Evolutionary conservation across 306 rosid species (phyloP), one percentile per base, ranked within the genome.

Genomic region (Carpinus fangiana): DNA sequence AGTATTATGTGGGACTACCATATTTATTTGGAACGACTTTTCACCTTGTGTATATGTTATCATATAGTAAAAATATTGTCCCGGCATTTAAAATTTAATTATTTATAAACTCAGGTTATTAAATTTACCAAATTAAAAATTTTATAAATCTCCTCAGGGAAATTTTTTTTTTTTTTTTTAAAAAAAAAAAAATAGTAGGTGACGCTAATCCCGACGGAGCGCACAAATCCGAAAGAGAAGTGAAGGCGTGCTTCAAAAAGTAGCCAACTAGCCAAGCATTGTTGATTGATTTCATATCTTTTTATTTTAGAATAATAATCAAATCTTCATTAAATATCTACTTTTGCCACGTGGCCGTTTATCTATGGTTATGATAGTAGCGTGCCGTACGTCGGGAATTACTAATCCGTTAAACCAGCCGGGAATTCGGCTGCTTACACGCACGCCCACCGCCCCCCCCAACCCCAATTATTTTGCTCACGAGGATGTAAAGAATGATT

Each of bases 391-490:
- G 60, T 88, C 70, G 81, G 76, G 41, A 43, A 23, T n/a, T 57
- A 28, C 18, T 12, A 66, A 7, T 59, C 86, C 90, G 56, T 67
- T 23, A 67, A 60, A 84, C 47, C 71, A 4, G 91, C 83, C 91
- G 66, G 67, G 34, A 73, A 81, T 83, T 73, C 79, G 72, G 90
- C 74, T 74, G 45, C 78, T 78, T 79, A 28, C 70, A 18, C 54
- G 73, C 87, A 78, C 81, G 82, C 90, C 71, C 70, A n/a, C 74
- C 45, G 4, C 20, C 66, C 73, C 66, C 73, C 16, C 51, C 68
- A 16, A 64, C 53, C 26, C 12, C 12, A 6, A 14, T 23, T 53
- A 7, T 17, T 11, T 54, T 1, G 17, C 43, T 38, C 26, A 23
- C 1, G 43, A 38, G 43, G 43, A 38, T 34, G 17, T 34, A 64